Base-by-base conservation (phyloP, 1,139 yeast species). In the Yarrowia galli region DNA sequence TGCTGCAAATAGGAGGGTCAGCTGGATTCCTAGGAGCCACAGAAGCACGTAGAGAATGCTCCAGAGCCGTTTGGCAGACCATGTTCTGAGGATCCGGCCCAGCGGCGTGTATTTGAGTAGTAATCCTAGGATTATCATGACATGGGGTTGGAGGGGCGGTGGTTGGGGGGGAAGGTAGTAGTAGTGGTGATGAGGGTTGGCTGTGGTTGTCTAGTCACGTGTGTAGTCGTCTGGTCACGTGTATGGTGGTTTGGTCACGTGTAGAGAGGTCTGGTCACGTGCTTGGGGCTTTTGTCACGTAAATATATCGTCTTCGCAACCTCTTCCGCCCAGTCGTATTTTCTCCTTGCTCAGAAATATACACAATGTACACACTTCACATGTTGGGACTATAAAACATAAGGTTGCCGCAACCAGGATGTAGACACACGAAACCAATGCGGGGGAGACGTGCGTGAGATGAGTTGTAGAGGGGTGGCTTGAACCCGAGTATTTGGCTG, bases 11-110 rank as follows among this genome's bases (percentile, higher is more conserved):
- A 61, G 38, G 2, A 61, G 56, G 13, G 66, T 46, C 23, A 61
- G 45, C n/a, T 61, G 66, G 51, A 58, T 43, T 42, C 64, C 64
- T 42, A 58, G 51, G 3, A 58, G 64, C 64, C 64, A 58, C 51
- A 58, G 42, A 43, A 58, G 64, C 51, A 58, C 40, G 42, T 42
- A 43, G 9, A 58, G 38, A 15, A 58, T 18, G 64, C 51, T 58
- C 64, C 64, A 58, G 20, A 58, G 64, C 28, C 51, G 49, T 58
- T 58, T 58, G 28, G 51, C 51, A 10, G 64, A 58, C 64, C 49
- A 43, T 12, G 10, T 23, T 15, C 16, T 28, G 28, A 43, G 32
- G 15, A 58, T 46, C 20, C 51, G 49, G 28, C 64, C 64, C 40
- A 58, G 40, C 8, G 64, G 64, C 36, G 64, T 58, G 42, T 58